phyloP scores from a whole-genome alignment of 768 basidiomycete genomes.

The Rhizopogon vinicolor region DNA sequence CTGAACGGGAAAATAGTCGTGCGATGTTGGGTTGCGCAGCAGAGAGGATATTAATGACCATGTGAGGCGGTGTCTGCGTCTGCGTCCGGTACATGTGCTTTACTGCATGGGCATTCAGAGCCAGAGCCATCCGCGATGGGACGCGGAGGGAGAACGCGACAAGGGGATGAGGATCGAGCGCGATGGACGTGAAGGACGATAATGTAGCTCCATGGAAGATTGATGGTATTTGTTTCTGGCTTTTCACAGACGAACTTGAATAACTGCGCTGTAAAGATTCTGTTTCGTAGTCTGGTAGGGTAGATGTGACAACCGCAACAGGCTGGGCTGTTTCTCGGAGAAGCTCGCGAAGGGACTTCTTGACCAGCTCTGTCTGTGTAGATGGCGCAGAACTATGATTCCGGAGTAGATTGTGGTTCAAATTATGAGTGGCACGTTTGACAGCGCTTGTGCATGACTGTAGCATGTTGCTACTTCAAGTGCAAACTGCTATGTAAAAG shows the following conservation, averaged over 20 bases:
- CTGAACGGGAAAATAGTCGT: slow-evolving; percentile 66
- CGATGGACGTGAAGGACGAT: slow-evolving; percentile 89
- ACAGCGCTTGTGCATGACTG: neutral
- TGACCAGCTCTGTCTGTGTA: neutral
- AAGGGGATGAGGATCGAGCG: slow-evolving; percentile 84
- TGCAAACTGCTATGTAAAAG: too few relatives aligned
- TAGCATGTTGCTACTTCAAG: neutral
- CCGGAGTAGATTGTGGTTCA: neutral
- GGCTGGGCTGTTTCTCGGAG: slow-evolving; percentile 80
- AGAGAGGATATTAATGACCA: slow-evolving; percentile 82
- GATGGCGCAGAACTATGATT: neutral
- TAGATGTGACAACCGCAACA: slow-evolving; percentile 79
- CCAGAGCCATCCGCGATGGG: slow-evolving; percentile 81
- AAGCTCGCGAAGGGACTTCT: slow-evolving; percentile 41
- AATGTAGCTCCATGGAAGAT: slow-evolving; percentile 86
- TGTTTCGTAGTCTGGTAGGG: slow-evolving; percentile 35
- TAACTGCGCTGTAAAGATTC: neutral
- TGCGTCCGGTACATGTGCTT: neutral
- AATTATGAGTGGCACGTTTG: neutral
- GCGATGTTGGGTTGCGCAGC: slow-evolving; percentile 61
- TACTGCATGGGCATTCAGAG: slow-evolving; percentile 34
- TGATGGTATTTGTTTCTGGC: neutral
- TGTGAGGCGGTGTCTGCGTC: slow-evolving; percentile 31
- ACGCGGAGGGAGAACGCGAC: slow-evolving; percentile 87
- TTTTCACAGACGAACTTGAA: neutral